Conservation (phyloP, 257 asterid genomes). For the Nicotiana knightiana region DNA sequence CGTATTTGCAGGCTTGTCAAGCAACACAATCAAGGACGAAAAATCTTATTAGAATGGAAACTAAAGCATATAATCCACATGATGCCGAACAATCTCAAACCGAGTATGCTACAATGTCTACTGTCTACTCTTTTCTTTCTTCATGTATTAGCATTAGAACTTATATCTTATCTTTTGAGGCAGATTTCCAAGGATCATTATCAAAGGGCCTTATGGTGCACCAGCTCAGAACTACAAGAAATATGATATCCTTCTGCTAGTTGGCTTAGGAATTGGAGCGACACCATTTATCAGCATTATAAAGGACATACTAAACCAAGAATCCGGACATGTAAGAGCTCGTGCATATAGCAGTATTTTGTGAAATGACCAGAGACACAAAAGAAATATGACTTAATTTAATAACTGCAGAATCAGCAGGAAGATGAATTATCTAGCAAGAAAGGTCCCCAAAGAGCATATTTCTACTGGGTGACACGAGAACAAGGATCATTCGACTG, state of each 20-base stretch:
- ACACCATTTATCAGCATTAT: slow-evolving; percentile 87
- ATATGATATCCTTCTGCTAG: slow-evolving; percentile 67
- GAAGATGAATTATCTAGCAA: slow-evolving; percentile 14
- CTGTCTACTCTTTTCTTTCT: neutral
- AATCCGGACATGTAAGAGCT: slow-evolving; percentile 38
- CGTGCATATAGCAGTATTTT: neutral
- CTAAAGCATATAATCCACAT: slow-evolving; percentile 35
- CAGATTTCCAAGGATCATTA: slow-evolving; percentile 62
- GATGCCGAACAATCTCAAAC: slow-evolving; percentile 25
- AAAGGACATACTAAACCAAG: slow-evolving; percentile 60
- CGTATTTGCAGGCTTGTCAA: slow-evolving; percentile 48
- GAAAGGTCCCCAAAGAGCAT: slow-evolving; percentile 60
- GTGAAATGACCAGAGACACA: neutral
- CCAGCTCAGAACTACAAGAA: slow-evolving; percentile 92
- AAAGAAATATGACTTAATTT: neutral
- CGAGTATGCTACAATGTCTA: slow-evolving; percentile 32
- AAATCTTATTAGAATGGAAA: slow-evolving; percentile 62
- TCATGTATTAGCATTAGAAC: neutral
- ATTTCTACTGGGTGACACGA: slow-evolving; percentile 89
- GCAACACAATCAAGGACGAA: slow-evolving; percentile 34
- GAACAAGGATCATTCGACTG: slow-evolving; percentile 97
- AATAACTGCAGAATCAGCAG: slow-evolving; percentile 22
- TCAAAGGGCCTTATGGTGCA: slow-evolving; percentile 91
- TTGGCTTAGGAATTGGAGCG: slow-evolving; percentile 95
- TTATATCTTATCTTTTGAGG: slow-evolving; percentile 1